Conservation (phyloP, 2,329 filamentous ascomycete genomes). For the Phialocephala sp. region DNA sequence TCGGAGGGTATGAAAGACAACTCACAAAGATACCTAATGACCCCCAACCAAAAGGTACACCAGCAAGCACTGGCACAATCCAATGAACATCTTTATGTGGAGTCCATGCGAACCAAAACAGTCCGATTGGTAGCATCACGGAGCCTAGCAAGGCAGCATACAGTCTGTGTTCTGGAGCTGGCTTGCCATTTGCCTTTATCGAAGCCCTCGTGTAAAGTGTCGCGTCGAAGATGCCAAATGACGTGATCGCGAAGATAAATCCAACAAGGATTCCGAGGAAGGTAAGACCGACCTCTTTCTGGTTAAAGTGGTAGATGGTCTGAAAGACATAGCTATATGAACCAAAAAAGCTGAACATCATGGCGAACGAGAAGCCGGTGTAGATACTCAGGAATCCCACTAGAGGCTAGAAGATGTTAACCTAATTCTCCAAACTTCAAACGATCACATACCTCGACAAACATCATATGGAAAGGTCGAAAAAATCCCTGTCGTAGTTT, state of each 20-base stretch:
- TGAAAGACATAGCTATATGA: slow-evolving; percentile 58
- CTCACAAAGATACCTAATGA: slow-evolving; percentile 63
- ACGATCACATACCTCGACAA: slow-evolving; percentile 56
- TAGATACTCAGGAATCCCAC: slow-evolving; percentile 55
- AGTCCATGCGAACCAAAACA: slow-evolving; percentile 47
- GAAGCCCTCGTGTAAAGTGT: slow-evolving; percentile 54
- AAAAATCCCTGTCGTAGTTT: slow-evolving; percentile 41
- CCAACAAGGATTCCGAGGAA: slow-evolving; percentile 38
- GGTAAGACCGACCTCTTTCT: slow-evolving; percentile 40
- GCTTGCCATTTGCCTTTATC: slow-evolving; percentile 26
- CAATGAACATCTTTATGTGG: slow-evolving; percentile 35
- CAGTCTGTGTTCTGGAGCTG: slow-evolving; percentile 61
- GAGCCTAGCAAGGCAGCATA: slow-evolving; percentile 59
- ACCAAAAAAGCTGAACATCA: slow-evolving; percentile 61
- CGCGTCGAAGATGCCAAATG: slow-evolving; percentile 54
- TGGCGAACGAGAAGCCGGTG: slow-evolving; percentile 57
- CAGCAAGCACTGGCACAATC: slow-evolving; percentile 40
- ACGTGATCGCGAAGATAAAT: slow-evolving; percentile 38
- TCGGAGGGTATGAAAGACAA: slow-evolving; percentile 24
- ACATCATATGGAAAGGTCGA: slow-evolving; percentile 62
- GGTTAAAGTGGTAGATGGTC: slow-evolving; percentile 50
- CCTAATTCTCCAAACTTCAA: slow-evolving; percentile 10
- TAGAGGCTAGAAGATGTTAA: slow-evolving; percentile 56
- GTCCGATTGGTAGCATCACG: slow-evolving; percentile 36
- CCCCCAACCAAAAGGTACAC: slow-evolving; percentile 59